Evolutionary conservation across 164 flowering plant genomes (phyloP), one percentile per base, ranked within the genome.

Genomic region (Aristolochia contorta): DNA sequence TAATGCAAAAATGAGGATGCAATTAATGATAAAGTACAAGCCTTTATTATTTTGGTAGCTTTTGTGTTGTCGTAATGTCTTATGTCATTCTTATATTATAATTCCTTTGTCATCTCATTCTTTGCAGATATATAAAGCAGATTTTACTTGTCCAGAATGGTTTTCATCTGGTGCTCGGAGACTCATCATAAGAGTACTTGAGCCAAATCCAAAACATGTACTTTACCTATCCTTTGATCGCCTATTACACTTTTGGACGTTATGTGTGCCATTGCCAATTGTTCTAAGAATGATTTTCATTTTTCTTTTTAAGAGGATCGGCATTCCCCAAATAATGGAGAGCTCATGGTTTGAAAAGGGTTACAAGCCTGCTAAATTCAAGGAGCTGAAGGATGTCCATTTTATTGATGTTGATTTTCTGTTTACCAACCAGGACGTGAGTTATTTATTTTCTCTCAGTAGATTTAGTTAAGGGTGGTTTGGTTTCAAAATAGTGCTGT

Each of bases 171-270:
- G 54, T 24, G 67, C 67, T 30, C 24, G 55, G 7, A 56, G 60
- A 48, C 15, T 64, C 20, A 64, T 64, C 32, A 48, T 56, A 20
- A 47, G 54, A 19, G 37, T 64, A 54, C 61, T 64, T 2, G 67
- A 64, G 55, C 67, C 67, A 56, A 64, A 64, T 48, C 61, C 67
- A 32, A 64, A 27, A 23, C 46, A 32, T 64, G 67, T 56, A 64
- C 15, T n/a, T 52, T 33, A 6, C 16, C 27, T 15, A 5, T 12
- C 10, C 25, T 16, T 37, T 37, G 3, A 37, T 37, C 43, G 7
- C 43, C 43, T 10, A 37, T 37, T 6, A 37, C n/a, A n/a, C 43
- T 37, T 37, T 10, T 6, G 43, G 43, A 37, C 3, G 43, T 37
- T 37, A 37, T 37, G 1, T 10, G 7, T 37, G 43, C 30, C 2